These are phyloP conservation scores for Trichoderma virens DNA, from an alignment of 495 filamentous ascomycete genomes.

Conservation along the genomic window DNA sequence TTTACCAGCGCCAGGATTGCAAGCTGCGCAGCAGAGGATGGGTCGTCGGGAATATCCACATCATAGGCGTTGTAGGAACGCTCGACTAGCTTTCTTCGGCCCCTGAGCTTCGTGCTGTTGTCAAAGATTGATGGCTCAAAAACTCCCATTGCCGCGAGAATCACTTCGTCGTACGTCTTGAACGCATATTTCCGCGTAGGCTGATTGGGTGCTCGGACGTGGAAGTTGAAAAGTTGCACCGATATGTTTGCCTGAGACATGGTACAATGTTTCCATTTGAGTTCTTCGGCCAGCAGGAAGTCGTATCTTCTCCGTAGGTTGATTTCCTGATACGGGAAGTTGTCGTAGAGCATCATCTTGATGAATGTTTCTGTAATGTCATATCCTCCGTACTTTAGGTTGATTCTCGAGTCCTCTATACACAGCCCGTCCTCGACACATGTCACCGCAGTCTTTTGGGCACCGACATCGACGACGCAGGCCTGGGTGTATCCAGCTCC, in stretches of 20 bases:
- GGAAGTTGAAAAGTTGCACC: constrained; percentile 76
- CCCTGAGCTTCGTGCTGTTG: constrained; percentile 64
- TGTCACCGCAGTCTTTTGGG: constrained; percentile 95
- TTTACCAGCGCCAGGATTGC: constrained; percentile 64
- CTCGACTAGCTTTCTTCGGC: constrained; percentile 68
- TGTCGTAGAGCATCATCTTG: constrained; percentile 93
- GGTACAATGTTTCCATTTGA: constrained; percentile 84
- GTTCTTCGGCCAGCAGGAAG: constrained; percentile 86
- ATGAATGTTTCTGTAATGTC: constrained; percentile 93
- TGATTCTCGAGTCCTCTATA: constrained; percentile 81
- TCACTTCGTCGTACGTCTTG: constrained; percentile 91
- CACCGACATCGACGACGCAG: constrained; percentile 93
- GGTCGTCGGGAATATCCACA: constrained; percentile 74
- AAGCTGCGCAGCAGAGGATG: constrained; percentile 74
- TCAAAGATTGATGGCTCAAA: constrained; percentile 85
- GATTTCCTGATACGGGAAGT: constrained; percentile 90
- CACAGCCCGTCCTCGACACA: constrained; percentile 97
- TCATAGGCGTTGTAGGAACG: constrained; percentile 92
- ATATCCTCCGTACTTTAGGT: constrained; percentile 84
- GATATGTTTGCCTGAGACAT: constrained; percentile 77
- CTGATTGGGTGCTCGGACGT: constrained; percentile 78
- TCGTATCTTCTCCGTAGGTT: constrained; percentile 86
- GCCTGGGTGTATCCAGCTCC: constrained; percentile 90
- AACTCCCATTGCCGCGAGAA: constrained; percentile 82
- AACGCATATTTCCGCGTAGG: constrained; percentile 86